A percentile compares a stretch with the other conserved stretches of the same genome.
These are phyloP conservation scores for Aegilops sharonensis DNA, from an alignment of 176 grass and related monocot species.

Conservation along the genomic window DNA sequence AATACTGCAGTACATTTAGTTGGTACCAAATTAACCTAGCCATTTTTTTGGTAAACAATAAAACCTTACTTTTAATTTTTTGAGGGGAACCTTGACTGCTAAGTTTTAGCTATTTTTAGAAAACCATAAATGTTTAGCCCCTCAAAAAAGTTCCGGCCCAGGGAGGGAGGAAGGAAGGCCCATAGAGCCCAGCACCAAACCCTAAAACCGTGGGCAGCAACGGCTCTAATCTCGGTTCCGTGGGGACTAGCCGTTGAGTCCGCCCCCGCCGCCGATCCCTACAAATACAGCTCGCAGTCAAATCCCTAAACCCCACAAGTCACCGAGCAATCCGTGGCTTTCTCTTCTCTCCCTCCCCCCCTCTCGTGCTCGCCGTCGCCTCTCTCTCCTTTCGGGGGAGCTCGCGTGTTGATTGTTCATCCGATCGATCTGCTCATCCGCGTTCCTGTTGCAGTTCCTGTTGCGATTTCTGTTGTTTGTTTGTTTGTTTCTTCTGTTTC, in stretches of 20 bases:
- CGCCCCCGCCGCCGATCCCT: slow-evolving; percentile 5
- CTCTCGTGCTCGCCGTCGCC: not conserved
- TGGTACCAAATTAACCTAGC: too few relatives aligned
- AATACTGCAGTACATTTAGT: not conserved
- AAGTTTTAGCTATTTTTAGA: not conserved
- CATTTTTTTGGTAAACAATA: too few relatives aligned
- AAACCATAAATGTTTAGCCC: not conserved
- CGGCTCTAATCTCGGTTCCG: slow-evolving; percentile 29
- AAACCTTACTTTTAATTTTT: not conserved
- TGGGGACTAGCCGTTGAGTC: slow-evolving; percentile 38
- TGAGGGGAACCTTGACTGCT: too few relatives aligned
- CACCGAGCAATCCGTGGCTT: slow-evolving; percentile 16
- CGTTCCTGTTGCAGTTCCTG: slow-evolving; percentile 7
- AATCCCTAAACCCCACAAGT: slow-evolving; percentile 27
- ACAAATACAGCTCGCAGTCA: slow-evolving; percentile 20
- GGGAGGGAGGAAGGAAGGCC: not conserved
- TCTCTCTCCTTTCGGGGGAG: not conserved
- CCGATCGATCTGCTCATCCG: not conserved
- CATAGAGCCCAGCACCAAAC: not conserved
- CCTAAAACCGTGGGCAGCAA: slow-evolving; percentile 17
- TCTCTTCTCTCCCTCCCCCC: not conserved
- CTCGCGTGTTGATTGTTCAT: not conserved
- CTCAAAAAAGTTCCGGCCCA: not conserved
- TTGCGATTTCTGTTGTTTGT: not conserved
- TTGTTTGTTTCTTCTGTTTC: not conserved